These are phyloP conservation scores for Ambrosiella cleistominuta DNA, from an alignment of 2,329 filamentous ascomycete genomes.

Conservation along the genomic window DNA sequence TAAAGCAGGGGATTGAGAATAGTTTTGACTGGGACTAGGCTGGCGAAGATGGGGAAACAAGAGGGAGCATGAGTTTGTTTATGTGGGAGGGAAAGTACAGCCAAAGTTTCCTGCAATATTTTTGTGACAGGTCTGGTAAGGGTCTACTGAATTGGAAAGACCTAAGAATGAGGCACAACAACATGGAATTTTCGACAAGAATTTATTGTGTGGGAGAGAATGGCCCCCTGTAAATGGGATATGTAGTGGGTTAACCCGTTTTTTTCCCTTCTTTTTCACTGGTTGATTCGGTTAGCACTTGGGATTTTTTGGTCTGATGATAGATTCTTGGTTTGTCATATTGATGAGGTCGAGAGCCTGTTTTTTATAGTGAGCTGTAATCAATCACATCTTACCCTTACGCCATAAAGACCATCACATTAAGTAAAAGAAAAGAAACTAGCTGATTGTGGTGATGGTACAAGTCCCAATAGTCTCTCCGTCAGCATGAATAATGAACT, in stretches of 20 bases:
- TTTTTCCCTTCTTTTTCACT: no score
- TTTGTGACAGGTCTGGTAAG: background rate
- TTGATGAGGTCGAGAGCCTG: no score
- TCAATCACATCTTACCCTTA: no score
- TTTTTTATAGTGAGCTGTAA: no score
- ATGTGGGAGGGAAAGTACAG: background rate
- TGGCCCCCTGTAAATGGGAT: background rate
- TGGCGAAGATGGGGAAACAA: background rate
- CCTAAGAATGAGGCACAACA: slow-evolving; percentile 8
- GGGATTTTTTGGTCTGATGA: no score
- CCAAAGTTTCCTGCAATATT: background rate
- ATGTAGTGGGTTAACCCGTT: background rate
- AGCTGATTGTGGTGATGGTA: background rate
- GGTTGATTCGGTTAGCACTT: no score
- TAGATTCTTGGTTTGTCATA: no score
- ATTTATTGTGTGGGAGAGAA: background rate
- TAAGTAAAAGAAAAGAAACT: background rate
- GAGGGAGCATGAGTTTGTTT: background rate
- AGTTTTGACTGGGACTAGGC: background rate
- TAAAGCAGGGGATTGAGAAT: background rate
- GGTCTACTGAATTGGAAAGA: background rate
- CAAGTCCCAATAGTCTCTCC: background rate
- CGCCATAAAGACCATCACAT: no score
- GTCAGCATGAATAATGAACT: background rate
- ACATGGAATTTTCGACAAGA: slow-evolving; percentile 1